Evolutionary conservation across 441 rosid genomes (phyloP), one percentile per base, ranked within the genome.

Genomic region (Pelargonium citronellum): DNA sequence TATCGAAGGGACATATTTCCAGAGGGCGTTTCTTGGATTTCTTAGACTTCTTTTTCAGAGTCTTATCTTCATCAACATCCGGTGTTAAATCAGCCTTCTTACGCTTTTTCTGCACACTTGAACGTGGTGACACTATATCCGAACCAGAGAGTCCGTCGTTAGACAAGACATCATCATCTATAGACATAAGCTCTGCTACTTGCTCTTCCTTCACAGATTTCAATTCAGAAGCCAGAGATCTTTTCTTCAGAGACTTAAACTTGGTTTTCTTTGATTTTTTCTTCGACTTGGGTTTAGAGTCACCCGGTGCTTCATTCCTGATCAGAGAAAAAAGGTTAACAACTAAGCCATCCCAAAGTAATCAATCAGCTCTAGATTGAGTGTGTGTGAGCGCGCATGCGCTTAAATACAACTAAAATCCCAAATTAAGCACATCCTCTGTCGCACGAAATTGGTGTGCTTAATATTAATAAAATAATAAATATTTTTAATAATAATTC

Each of bases 191-290:
- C 71, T 92, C 97, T n/a, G 68, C 66, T 10, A 84, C 71, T 76
- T 77, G 68, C 73, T 83, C 96, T 73, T 84, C 79, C 81, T 90
- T 88, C 67, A 79, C 81, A 57, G 76, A 81, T 80, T 83, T 88
- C 69, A 80, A 61, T 73, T 85, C 96, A 77, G 91, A 87, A 84
- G 87, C 74, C 66, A 93, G 77, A 63, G 97, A 84, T 76, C 92
- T 96, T 77, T 90, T 96, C 85, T 90, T 93, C 75, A 92, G 83
- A 73, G 97, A 96, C 78, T 87, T 96, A 77, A 84, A 93, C 82
- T 90, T 96, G 51, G 97, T 85, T 85, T 96, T 96, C 85, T 91
- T 96, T 9, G 83, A 72, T 83, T 89, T 96, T 83, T 93, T 96
- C 88, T 90, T 96, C 75, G 96, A 78, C 86, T 87, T 96, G 1